Evolutionary conservation across 2,329 filamentous ascomycete genomes (phyloP), one percentile per base, ranked within the genome.

Genomic region (Pseudogymnoascus sp.): DNA sequence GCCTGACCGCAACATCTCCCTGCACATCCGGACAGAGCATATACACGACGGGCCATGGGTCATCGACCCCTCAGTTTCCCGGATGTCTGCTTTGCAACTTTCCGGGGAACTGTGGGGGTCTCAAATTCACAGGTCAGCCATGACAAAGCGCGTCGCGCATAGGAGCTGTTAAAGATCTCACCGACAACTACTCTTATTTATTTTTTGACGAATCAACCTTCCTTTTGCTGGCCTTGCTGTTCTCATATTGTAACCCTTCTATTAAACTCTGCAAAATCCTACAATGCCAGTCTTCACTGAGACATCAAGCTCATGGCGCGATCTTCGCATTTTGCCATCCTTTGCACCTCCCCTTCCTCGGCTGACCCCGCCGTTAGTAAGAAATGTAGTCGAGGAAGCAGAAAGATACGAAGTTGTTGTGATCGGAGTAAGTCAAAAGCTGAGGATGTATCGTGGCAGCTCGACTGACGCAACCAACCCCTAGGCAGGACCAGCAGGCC

Each of bases 351-450:
- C 77, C 48, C 67, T 78, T 16, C 75, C 77, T 48, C 73, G 75
- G 36, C 66, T 77, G 5, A 68, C 73, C 0, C 71, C 73, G 1
- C 48, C 66, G 11, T 48, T 61, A 41, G n/a, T 41, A 41, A 41
- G 5, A 41, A 41, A 41, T 41, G 14, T 1, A 16, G n/a, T 6
- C n/a, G 63, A 43, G 11, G 65, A 65, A 34, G 66, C 65, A 3
- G 75, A 75, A 41, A 74, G 70, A 63, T 78, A 78, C 69, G 77
- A 79, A 67, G 77, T 79, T 2, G 70, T 79, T 1, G 69, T 79
- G 11, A 73, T 75, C 10, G 78, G 78, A 45, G 74, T 76, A 70
- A 63, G 72, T 65, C 23, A 36, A 63, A 31, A 23, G 8, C 45
- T 19, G 34, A 60, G 19, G 28, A 6, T 60, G n/a, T 25, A 61